Base-by-base conservation (phyloP, 2,329 filamentous ascomycete species). In the Aspergillus carbonarius region DNA sequence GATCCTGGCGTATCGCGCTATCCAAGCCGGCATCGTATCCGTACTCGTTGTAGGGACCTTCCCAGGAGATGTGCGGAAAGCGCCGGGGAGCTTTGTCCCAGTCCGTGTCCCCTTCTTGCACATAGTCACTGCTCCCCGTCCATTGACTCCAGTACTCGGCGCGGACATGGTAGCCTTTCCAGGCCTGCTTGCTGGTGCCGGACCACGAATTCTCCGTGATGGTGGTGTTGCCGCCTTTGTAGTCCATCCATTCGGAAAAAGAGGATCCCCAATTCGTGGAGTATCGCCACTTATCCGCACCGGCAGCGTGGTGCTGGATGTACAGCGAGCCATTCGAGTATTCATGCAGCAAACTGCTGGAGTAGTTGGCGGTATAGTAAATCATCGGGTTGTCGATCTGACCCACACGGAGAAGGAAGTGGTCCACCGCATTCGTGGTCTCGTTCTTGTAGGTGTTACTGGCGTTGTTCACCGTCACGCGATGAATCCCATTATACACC, bases 41-140 rank as follows among this genome's bases (percentile, higher is more conserved):
- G 65, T 83, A 88, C 60, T 83, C 76, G 66, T 88, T 88, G 72
- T 82, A 88, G 0, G 79, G 76, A 2, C 86, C 86, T 50, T 87
- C 83, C 39, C 84, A 79, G 66, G 83, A 86, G 13, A 88, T 70
- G 68, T 88, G 85, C 3, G 86, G 86, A 66, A 84, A 85, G 27
- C 82, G 78, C 48, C 85, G 76, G 7, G 78, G 71, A 6, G 73
- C 68, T 1, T 68, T 64, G 42, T 75, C 72, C 46, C 74, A 74
- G 18, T 71, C 74, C 10, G 81, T 64, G 70, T 88, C 85, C 32
- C 81, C 82, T 63, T 88, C 81, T 66, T 88, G 83, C 13, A 84
- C 70, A 63, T 86, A 83, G 59, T 81, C 78, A 64, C 82, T 85
- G 61, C 84, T 87, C 3, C 84, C 84, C 15, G 82, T 77, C 53